These are phyloP conservation scores for Exophiala sideris DNA, from an alignment of 2,329 filamentous ascomycete species.

Conservation along the genomic window DNA sequence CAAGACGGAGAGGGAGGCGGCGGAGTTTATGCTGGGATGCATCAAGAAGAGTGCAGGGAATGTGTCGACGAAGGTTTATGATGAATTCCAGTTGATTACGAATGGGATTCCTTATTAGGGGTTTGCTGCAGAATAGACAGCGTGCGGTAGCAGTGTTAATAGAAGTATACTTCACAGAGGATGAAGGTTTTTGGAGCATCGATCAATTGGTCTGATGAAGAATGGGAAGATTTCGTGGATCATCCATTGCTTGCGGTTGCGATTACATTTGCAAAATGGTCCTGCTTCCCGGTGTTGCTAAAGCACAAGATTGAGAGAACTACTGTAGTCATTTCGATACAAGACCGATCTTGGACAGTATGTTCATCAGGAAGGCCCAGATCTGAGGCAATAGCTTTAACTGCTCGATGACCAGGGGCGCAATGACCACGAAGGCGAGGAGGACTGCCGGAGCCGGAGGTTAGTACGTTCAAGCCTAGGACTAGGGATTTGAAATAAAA, in stretches of 20 bases:
- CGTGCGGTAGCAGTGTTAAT: no score
- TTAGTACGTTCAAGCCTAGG: no score
- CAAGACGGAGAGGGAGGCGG: constrained; percentile 85
- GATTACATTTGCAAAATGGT: no score
- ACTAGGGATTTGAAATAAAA: no score
- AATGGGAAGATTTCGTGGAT: no score
- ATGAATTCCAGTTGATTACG: constrained; percentile 95
- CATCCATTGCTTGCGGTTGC: no score
- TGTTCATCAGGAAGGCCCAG: constrained; percentile 35
- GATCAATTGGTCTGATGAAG: no score
- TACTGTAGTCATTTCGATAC: constrained; percentile 18
- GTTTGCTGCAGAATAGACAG: background rate
- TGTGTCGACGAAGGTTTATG: constrained; percentile 90
- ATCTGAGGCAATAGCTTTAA: constrained; percentile 45
- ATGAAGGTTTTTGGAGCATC: no score
- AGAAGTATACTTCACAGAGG: no score
- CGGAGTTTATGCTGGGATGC: constrained; percentile 86
- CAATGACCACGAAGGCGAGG: constrained; percentile 62
- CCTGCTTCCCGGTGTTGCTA: no score
- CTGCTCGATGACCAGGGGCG: constrained; percentile 52
- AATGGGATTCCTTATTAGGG: constrained; percentile 90
- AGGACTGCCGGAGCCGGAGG: no score
- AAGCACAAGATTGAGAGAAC: background rate
- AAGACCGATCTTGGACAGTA: constrained; percentile 24
- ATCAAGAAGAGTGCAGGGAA: constrained; percentile 87